These are phyloP conservation scores for Trichoderma guizhouense DNA, from an alignment of 2,329 filamentous ascomycete species.

Conservation along the genomic window DNA sequence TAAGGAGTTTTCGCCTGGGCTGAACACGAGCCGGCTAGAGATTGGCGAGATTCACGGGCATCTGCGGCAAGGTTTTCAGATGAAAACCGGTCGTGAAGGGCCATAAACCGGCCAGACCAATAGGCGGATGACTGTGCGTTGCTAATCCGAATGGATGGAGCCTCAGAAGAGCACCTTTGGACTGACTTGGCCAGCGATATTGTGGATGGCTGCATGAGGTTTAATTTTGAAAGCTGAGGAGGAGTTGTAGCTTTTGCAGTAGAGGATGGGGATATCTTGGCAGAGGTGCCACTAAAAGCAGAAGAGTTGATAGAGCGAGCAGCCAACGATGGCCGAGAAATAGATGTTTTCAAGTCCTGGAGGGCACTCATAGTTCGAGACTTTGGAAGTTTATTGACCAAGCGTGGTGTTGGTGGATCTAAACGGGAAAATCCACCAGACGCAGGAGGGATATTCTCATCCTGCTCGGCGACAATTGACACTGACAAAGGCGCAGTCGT, in stretches of 20 bases:
- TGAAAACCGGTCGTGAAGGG: slow-evolving; percentile 49
- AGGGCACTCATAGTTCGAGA: slow-evolving; percentile 45
- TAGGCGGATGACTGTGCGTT: slow-evolving; percentile 49
- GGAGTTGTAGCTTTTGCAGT: slow-evolving; percentile 18
- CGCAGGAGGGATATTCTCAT: slow-evolving; percentile 30
- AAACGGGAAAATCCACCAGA: slow-evolving; percentile 1
- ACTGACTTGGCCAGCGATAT: slow-evolving; percentile 21
- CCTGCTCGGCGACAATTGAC: slow-evolving; percentile 20
- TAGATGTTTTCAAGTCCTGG: slow-evolving; percentile 43
- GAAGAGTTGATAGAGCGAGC: slow-evolving; percentile 21
- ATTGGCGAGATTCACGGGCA: background rate
- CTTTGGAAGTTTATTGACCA: slow-evolving; percentile 36
- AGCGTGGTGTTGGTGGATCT: background rate
- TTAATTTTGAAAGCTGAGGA: slow-evolving; percentile 22
- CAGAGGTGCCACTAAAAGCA: slow-evolving; percentile 17
- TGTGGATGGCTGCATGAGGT: slow-evolving; percentile 22
- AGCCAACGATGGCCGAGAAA: slow-evolving; percentile 36
- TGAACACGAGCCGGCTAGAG: background rate
- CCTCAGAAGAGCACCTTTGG: slow-evolving; percentile 17
- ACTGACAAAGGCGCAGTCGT: slow-evolving; percentile 19
- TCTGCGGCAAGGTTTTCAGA: slow-evolving; percentile 27
- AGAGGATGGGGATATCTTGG: slow-evolving; percentile 24
- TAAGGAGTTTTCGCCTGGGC: slow-evolving; percentile 20
- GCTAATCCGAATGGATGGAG: slow-evolving; percentile 34
- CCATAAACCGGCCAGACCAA: slow-evolving; percentile 61